These are phyloP conservation scores for grape (Vitis vinifera) DNA, from an alignment of 164 flowering plant species.

Conservation along the genomic window ASM3070453v1 NC_081812.1:9947501-9948000, in stretches of 20 bases:
- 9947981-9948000: no score
- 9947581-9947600: no score
- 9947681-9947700: neutral
- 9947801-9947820: constrained; percentile 28
- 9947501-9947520: no score
- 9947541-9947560: no score
- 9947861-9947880: constrained; percentile 42
- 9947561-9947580: no score
- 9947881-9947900: constrained; percentile 38
- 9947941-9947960: constrained; percentile 1
- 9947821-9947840: constrained; percentile 64
- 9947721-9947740: constrained; percentile 56
- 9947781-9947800: constrained; percentile 30
- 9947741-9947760: constrained; percentile 43
- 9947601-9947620: no score
- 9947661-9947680: no score
- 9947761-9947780: constrained; percentile 48
- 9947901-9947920: constrained; percentile 60
- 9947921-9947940: constrained; percentile 18
- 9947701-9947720: neutral
- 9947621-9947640: no score
- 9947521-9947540: no score
- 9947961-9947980: no score
- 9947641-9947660: no score
- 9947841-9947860: constrained; percentile 60